These are phyloP conservation scores for Pluteus cervinus DNA, from an alignment of 768 basidiomycete genomes.

Conservation along the genomic window DNA sequence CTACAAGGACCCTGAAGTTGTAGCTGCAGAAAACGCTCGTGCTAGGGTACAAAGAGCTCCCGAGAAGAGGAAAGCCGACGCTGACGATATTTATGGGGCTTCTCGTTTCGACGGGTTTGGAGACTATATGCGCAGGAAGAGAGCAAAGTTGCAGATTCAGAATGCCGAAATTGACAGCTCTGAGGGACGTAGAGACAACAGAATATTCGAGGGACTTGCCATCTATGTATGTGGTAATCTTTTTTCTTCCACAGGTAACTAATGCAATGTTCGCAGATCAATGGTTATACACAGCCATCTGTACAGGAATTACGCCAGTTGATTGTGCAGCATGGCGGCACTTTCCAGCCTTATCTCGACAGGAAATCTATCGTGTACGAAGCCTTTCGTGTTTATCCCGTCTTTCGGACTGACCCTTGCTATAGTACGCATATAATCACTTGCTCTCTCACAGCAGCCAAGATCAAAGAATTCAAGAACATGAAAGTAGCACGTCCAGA, in stretches of 20 bases:
- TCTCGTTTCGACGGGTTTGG: constrained; percentile 79
- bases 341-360: constrained; percentile 79
- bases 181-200: constrained; percentile 22
- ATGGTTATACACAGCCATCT: constrained; percentile 85
- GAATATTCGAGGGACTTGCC: constrained; percentile 67
- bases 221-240: constrained; percentile 68
- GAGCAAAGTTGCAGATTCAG: constrained; percentile 85
- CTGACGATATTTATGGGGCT: constrained; percentile 62
- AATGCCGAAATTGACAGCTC: constrained; percentile 36
- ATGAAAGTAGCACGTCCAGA: constrained; percentile 88
- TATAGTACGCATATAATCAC: constrained; percentile 87
- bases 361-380: constrained; percentile 69
- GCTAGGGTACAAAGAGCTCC: constrained; percentile 7
- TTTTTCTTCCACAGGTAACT: not conserved
- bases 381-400: not conserved
- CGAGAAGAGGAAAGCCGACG: constrained; percentile 17
- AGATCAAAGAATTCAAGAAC: constrained; percentile 79
- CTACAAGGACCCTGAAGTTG: too few species aligned
- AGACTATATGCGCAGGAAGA: constrained; percentile 87
- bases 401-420: not conserved
- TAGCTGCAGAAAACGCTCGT: too few species aligned
- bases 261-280: constrained; percentile 41
- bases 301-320: constrained; percentile 78
- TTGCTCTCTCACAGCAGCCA: constrained; percentile 83
- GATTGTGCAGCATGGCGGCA: constrained; percentile 78